Base-by-base conservation (phyloP, 768 basidiomycete species). In the Kwoniella shandongensis region DNA sequence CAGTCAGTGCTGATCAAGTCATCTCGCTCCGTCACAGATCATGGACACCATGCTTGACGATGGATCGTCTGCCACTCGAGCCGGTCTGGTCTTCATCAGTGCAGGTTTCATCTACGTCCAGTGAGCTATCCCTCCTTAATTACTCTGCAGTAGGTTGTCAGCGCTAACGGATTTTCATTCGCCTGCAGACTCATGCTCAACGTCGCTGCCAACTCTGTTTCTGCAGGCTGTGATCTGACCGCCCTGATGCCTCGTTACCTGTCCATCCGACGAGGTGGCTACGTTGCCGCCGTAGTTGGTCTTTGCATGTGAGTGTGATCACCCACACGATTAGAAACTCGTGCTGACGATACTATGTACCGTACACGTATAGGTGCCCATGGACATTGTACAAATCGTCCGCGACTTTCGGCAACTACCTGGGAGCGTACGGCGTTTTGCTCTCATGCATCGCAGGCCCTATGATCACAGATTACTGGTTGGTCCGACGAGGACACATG, bases 231-330 rank as follows among this genome's bases (percentile, higher is more conserved):
- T 68, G 88, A 91, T 74, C 76, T 91, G 64, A 90, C 88, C 1
- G 84, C 88, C 2, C 81, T 90, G 27, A 80, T 84, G 63, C 89
- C 89, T 52, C 85, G 85, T 45, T 90, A 84, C 76, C 83, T 91
- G 66, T 89, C 87, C 70, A 90, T 91, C 70, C 84, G 89, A 20
- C 83, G 89, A 18, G 89, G 90, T 26, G 88, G 89, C 15, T 92
- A 87, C 76, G 77, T 91, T 44, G 86, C 85, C n/a, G 88, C 88
- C 7, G 80, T 86, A 44, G 84, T 88, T 38, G 88, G 88, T 4
- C 69, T 89, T 29, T 83, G 80, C 75, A 88, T 88, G 79, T 82
- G 85, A 63, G 62, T 53, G 11, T 15, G 32, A 32, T 32, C 32
- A 20, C 30, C 25, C 36, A 6, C 51, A 41, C n/a, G n/a, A n/a